These are phyloP conservation scores for Paraphoma sp. DNA, from an alignment of 2,329 filamentous ascomycete species.

Conservation along the genomic window DNA sequence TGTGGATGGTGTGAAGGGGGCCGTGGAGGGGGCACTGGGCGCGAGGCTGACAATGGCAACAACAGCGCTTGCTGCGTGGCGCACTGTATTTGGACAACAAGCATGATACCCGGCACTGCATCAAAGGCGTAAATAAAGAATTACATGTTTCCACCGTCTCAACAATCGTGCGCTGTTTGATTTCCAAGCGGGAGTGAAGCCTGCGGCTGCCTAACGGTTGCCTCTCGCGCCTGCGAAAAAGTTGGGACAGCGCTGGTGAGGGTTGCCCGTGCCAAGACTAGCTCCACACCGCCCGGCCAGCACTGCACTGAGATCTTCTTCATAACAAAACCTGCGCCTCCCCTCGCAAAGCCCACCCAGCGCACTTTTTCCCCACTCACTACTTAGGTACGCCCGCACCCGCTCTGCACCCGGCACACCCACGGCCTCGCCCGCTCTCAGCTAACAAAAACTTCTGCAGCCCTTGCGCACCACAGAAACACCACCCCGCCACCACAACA, in stretches of 20 bases:
- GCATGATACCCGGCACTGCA: conserved; percentile 45
- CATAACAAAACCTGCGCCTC: conserved; percentile 46
- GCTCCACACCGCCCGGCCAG: conserved; percentile 38
- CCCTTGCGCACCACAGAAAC: conserved; percentile 37
- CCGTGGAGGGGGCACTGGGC: not conserved
- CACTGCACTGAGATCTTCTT: conserved; percentile 22
- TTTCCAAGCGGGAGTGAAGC: conserved; percentile 22
- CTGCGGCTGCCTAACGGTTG: conserved; percentile 31
- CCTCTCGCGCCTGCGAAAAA: conserved; percentile 27
- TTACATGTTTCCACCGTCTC: not conserved
- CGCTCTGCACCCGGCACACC: conserved; percentile 11
- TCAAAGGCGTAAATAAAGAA: conserved; percentile 5
- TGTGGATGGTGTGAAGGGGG: too few relatives aligned
- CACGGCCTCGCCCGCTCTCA: conserved; percentile 14
- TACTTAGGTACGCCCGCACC: conserved; percentile 32
- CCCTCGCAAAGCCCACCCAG: conserved; percentile 36
- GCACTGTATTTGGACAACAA: conserved; percentile 39
- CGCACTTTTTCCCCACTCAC: conserved; percentile 37
- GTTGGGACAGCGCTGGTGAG: conserved; percentile 13
- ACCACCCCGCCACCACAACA: conserved; percentile 43
- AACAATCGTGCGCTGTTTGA: conserved; percentile 4
- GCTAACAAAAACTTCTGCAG: conserved; percentile 24
- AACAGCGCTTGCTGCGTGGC: conserved; percentile 41
- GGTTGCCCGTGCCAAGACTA: conserved; percentile 16
- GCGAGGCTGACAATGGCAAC: conserved; percentile 13